These are phyloP conservation scores for Annona squamosa DNA, from an alignment of 164 flowering plant genomes.

Conservation along the genomic window DNA sequence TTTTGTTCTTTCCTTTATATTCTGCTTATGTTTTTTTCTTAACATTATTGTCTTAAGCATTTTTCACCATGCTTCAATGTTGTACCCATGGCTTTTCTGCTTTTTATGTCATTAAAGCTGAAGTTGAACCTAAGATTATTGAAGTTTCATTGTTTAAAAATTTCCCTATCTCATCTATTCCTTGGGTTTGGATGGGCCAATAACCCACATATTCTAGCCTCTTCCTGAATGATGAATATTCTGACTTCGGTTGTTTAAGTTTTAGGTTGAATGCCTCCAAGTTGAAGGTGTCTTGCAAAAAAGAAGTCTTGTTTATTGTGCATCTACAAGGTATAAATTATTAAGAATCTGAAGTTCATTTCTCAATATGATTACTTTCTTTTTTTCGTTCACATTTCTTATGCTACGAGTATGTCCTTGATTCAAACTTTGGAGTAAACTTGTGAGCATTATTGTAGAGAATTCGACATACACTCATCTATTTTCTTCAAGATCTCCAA, in stretches of 20 bases:
- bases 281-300: slow-evolving; percentile 87
- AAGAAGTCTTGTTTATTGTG: slow-evolving; percentile 93
- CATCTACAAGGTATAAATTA: slow-evolving; percentile 78
- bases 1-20: too few species aligned
- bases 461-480: too few species aligned
- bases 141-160: neutral
- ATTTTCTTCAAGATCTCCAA: too few species aligned
- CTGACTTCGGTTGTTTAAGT: slow-evolving; percentile 3
- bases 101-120: neutral
- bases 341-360: neutral
- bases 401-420: too few species aligned
- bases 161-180: neutral
- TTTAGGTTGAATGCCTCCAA: slow-evolving; percentile 90
- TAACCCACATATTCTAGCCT: neutral
- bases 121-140: neutral
- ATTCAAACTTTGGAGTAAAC: too few species aligned
- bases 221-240: neutral
- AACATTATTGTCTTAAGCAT: neutral
- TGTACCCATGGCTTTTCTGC: neutral
- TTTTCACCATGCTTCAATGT: neutral
- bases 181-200: neutral
- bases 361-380: neutral
- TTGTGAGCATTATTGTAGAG: too few species aligned
- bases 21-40: neutral
- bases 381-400: too few species aligned